Base-by-base conservation (phyloP, 2,329 filamentous ascomycete species). In the Trichoderma lentiforme region DNA sequence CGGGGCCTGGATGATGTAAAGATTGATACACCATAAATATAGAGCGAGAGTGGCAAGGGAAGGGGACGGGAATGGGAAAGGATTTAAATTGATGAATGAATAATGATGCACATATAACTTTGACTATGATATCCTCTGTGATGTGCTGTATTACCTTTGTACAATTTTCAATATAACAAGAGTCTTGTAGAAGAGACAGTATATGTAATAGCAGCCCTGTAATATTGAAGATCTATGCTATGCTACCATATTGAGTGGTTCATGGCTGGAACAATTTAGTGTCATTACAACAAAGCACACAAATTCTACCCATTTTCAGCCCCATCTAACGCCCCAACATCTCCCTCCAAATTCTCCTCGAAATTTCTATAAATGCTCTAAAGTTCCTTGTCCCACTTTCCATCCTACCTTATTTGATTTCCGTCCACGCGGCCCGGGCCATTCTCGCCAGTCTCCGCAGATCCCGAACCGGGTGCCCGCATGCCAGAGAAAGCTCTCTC, bases 391-490 rank as follows among this genome's bases (percentile, higher is more conserved):
- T 53, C 47, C 21, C 47, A 24, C 47, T 30, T 32, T 32, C 26
- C 7, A 7, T 14, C 56, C 28, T 24, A 14, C 56, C 34, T 77
- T 71, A 79, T 67, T 79, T 82, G 66, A 82, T 73, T 36, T 80
- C 79, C n/a, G 79, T 80, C 88, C 88, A 90, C 7, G 82, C 83
- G 65, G 80, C 81, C 69, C 86, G 83, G 4, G 87, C 86, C 72
- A 78, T 74, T 67, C 87, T 81, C 21, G 88, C 87, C 61, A 81
- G 81, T 70, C 81, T 84, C 61, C 88, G 82, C 58, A 89, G 82
- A 73, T 87, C 86, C 58, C 88, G 81, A 9, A 88, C 84, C 6
- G 80, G 78, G 74, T 89, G 87, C 2, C 87, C 88, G 64, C 87
- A 88, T 1, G 87, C 86, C 9, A 81, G 75, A 1, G 84, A 83